Base-by-base conservation (phyloP, 306 rosid species). In the Cicer judaicum region DNA sequence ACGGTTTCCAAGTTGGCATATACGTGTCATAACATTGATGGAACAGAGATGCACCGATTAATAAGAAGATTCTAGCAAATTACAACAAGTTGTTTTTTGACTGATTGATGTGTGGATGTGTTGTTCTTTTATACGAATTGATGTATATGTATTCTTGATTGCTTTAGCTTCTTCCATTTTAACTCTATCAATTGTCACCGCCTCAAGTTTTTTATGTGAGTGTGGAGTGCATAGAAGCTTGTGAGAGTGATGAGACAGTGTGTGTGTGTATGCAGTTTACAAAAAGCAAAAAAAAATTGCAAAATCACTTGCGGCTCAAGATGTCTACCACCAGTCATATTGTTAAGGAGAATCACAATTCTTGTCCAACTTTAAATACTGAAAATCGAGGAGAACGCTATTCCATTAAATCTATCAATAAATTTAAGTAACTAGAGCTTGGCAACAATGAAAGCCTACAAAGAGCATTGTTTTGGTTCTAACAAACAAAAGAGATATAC, bases 391-490 rank as follows among this genome's bases (percentile, higher is more conserved):
- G 36, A 29, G 36, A 49, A 6, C 55, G 10, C 29, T 52, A 16
- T 52, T 84, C 65, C 73, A 68, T 72, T 73, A 77, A 72, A 73
- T 80, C 47, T 77, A 78, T 81, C 47, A 80, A 78, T 81, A 78
- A 61, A 80, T 60, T 68, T 8, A 39, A 70, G 70, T 46, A 18
- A 48, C 12, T 44, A 67, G 21, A 65, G n/a, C 68, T 68, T 73
- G 16, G 64, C 14, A 39, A 76, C 66, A 64, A 70, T 43, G 38
- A 66, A 71, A 44, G 40, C 68, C 78, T 81, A 77, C 11, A 10
- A 60, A 55, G 67, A 48, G 47, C 73, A 38, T 75, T 64, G 70
- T 54, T 44, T 46, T 5, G n/a, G 34, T 46, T 78, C 85, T 81
- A 74, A 49, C 54, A 39, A 14, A 72, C 82, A 61, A 74, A 63